These are phyloP conservation scores for Dendrobium huoshanense DNA, from an alignment of 106 monocot genomes.

Conservation along the genomic window DNA sequence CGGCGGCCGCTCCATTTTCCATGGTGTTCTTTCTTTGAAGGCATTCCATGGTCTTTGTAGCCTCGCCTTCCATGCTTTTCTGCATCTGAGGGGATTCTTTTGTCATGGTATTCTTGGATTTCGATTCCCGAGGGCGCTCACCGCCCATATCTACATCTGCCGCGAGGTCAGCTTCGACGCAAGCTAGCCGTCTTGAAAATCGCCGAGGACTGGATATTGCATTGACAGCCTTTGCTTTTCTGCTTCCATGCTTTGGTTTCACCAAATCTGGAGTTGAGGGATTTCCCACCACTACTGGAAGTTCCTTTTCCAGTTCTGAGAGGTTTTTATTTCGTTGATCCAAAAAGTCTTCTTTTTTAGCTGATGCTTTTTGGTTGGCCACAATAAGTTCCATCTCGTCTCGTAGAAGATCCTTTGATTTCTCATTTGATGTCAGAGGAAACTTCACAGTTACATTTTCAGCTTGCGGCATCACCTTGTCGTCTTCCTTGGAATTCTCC, in stretches of 20 bases:
- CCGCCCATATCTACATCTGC: constrained; percentile 4
- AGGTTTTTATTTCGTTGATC: neutral
- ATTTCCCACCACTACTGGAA: neutral
- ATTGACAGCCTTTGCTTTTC: neutral
- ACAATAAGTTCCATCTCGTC: neutral
- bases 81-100: too few species aligned
- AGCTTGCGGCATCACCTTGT: neutral
- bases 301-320: constrained; percentile 1
- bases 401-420: neutral
- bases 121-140: neutral
- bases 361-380: neutral
- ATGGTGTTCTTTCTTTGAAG: neutral
- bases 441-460: neutral
- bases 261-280: neutral
- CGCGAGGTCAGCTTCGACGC: constrained; percentile 16
- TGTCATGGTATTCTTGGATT: neutral
- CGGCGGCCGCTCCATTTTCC: neutral
- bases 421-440: neutral
- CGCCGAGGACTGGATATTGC: constrained; percentile 17
- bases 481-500: neutral
- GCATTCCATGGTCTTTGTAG: neutral
- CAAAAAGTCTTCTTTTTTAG: neutral
- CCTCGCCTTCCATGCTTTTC: too few species aligned
- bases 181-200: constrained; percentile 31
- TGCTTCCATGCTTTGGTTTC: neutral